Base-by-base conservation (phyloP, 345 rosid genomes). In the Iberis pinnata region DNA sequence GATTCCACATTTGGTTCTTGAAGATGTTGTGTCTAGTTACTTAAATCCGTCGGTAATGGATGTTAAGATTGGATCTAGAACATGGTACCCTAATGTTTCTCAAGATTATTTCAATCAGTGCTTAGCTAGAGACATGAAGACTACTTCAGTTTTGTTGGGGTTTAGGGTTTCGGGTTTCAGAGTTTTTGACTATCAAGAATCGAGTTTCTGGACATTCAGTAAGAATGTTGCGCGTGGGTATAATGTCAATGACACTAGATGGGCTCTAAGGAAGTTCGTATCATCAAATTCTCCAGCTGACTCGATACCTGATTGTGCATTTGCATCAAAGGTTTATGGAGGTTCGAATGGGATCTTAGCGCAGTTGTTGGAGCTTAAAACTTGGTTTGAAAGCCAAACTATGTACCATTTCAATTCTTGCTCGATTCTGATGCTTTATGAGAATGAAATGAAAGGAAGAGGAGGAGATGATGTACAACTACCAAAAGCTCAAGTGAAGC, bases 341-440 rank as follows among this genome's bases (percentile, higher is more conserved):
- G 86, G 84, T 35, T 62, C 77, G 39, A 29, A 39, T n/a, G 95
- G 88, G 65, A 74, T 92, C 46, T 70, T 88, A 63, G 75, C 80
- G 41, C 95, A 92, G 56, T 57, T 92, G 63, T 42, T 76, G 64
- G 87, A 83, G 69, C 72, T 92, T 16, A 92, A 83, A 71, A 77
- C 77, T 37, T 92, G 97, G 99, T 88, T 92, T 8, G 99, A 88
- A 74, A 78, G 65, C 56, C 97, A 92, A 70, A 88, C 84, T 24
- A 32, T 60, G 11, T 81, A 83, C 73, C 97, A 81, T 69, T 79
- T 86, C 67, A 60, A 76, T 61, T 83, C 97, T 15, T 78, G 87
- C 71, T 92, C 95, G 20, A 68, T 88, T 70, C 80, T 92, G 12
- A 50, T 92, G 70, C 18, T 79, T 20, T 83, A 63, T 41, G 94